phyloP scores from a whole-genome alignment of 768 basidiomycete species.

The Boletellus ananiceps region DNA sequence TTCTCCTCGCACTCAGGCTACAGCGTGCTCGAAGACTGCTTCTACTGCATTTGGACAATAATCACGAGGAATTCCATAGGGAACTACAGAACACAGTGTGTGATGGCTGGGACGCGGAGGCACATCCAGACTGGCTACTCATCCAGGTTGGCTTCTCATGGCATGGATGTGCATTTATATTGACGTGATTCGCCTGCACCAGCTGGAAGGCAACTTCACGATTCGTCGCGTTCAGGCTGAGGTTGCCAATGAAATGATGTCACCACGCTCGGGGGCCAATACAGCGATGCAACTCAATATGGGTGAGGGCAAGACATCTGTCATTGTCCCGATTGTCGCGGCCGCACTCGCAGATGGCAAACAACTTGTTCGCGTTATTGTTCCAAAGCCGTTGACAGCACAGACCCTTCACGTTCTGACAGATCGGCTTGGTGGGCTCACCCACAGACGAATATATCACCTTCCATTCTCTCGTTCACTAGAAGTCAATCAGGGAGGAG shows the following conservation, averaged over 20 bases:
- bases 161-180: not conserved
- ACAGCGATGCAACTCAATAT: conserved; percentile 50
- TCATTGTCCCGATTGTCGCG: conserved; percentile 44
- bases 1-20: conserved; percentile 27
- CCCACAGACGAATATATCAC: conserved; percentile 44
- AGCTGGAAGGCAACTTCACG: conserved; percentile 45
- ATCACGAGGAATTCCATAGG: conserved; percentile 29
- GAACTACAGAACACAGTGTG: conserved; percentile 27
- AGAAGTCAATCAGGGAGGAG: conserved; percentile 13
- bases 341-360: conserved; percentile 39
- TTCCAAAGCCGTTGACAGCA: conserved; percentile 42
- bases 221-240: conserved; percentile 40
- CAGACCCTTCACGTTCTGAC: conserved; percentile 50
- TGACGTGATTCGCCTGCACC: not conserved
- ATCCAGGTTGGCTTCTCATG: conserved; percentile 34
- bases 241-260: conserved; percentile 46
- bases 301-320: conserved; percentile 53
- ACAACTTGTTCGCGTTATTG: conserved; percentile 44
- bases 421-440: conserved; percentile 40
- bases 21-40: conserved; percentile 39
- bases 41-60: conserved; percentile 16
- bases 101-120: conserved; percentile 11
- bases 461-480: conserved; percentile 47
- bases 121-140: conserved; percentile 40
- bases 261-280: conserved; percentile 34